phyloP scores from a whole-genome alignment of 495 filamentous ascomycete genomes.

The Tuber melanosporum region DNA sequence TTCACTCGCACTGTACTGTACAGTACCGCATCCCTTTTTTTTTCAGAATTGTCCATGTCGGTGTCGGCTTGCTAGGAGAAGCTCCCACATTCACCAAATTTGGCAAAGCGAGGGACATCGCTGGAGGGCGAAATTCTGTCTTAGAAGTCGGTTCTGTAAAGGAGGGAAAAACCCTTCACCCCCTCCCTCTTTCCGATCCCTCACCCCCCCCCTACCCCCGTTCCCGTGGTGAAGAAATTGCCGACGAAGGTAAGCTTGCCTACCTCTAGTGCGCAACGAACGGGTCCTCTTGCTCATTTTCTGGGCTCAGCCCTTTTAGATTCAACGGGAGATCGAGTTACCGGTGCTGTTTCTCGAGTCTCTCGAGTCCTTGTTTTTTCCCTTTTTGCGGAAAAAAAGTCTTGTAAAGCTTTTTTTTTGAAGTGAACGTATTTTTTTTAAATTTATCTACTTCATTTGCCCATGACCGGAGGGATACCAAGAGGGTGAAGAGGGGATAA shows the following conservation, averaged over 20 bases:
- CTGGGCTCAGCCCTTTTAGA: background rate
- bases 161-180: background rate
- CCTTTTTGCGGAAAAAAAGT: background rate
- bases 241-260: background rate
- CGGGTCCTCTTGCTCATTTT: background rate
- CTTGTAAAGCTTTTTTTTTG: background rate
- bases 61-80: background rate
- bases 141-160: background rate
- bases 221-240: background rate
- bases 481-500: background rate
- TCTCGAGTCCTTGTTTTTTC: background rate
- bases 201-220: background rate
- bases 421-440: background rate
- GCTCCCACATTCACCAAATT: background rate
- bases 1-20: background rate
- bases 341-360: background rate
- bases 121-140: background rate
- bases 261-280: background rate
- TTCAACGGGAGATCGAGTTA: background rate
- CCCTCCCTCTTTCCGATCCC: background rate
- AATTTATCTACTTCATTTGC: background rate
- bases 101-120: background rate
- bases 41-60: background rate
- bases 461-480: background rate
- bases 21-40: background rate